Conservation (phyloP, 495 filamentous ascomycete genomes). For the Aspergillus diversus region DNA sequence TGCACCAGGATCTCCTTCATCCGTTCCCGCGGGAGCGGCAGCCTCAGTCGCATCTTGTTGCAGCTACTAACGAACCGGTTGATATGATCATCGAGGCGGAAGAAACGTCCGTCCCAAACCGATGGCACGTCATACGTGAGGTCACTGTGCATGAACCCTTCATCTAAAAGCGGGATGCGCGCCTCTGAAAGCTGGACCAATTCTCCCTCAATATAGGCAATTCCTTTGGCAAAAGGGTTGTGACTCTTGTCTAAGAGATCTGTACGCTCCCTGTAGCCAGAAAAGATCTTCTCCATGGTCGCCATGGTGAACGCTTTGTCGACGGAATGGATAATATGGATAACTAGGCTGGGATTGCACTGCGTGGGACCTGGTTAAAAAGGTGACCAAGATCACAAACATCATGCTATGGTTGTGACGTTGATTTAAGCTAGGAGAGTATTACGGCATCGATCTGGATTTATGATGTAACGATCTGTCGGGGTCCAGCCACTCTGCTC, state of each 20-base stretch:
- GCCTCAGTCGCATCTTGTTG: constrained; percentile 38
- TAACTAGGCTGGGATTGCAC: not conserved
- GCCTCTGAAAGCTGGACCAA: constrained; percentile 35
- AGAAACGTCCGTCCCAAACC: constrained; percentile 44
- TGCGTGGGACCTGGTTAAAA: not conserved
- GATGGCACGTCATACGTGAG: constrained; percentile 46
- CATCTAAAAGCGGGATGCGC: constrained; percentile 41
- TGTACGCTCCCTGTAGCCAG: constrained; percentile 32
- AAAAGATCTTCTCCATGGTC: constrained; percentile 37
- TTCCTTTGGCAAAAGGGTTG: constrained; percentile 36
- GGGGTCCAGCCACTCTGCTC: not conserved
- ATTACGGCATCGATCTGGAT: not conserved
- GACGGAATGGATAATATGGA: not conserved
- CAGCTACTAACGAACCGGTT: constrained; percentile 37
- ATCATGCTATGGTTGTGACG: not conserved
- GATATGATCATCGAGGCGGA: constrained; percentile 44
- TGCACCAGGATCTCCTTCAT: constrained; percentile 36
- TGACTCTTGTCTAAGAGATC: constrained; percentile 29
- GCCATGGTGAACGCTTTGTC: constrained; percentile 23
- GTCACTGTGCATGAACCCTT: constrained; percentile 47
- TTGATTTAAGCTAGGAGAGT: not conserved
- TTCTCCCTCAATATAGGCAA: constrained; percentile 41
- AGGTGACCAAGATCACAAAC: not conserved
- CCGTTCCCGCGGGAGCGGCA: constrained; percentile 34
- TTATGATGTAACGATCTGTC: not conserved